Evolutionary conservation across 192 early-diverging fungal species (phyloP).

Genomic region (Rhizophagus clarus): DNA sequence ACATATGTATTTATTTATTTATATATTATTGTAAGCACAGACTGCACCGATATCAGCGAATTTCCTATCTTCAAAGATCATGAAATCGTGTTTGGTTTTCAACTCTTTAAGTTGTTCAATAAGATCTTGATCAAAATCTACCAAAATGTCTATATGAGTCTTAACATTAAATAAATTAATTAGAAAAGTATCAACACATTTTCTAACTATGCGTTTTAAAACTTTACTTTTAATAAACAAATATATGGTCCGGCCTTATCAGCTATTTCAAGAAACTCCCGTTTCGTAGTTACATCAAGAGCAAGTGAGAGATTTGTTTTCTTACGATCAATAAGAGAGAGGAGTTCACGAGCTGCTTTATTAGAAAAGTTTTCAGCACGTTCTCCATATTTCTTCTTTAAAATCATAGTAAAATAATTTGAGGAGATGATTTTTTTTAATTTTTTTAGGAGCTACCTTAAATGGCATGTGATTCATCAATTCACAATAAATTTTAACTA

Average conservation of each 20-base stretch:
- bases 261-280: conserved; percentile 84
- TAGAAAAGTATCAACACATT: not conserved
- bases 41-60: conserved; percentile 91
- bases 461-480: too few relatives aligned
- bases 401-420: not conserved
- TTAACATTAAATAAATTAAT: conserved; percentile 21
- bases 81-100: conserved; percentile 85
- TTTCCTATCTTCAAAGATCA: conserved; percentile 99
- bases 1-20: not conserved
- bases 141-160: conserved; percentile 95
- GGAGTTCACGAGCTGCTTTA: conserved; percentile 72
- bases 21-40: not conserved
- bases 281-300: conserved; percentile 88
- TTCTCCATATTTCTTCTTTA: conserved; percentile 55
- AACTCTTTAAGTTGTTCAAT: conserved; percentile 72
- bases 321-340: conserved; percentile 87
- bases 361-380: conserved; percentile 72
- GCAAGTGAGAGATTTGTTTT: conserved; percentile 89
- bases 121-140: conserved; percentile 90
- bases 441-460: not conserved
- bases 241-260: conserved; percentile 92
- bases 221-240: conserved; percentile 84
- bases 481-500: not conserved
- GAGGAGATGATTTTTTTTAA: not conserved
- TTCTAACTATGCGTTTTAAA: not conserved